Conservation (phyloP, 768 basidiomycete genomes). For the Cystofilobasidium capitatum region DNA sequence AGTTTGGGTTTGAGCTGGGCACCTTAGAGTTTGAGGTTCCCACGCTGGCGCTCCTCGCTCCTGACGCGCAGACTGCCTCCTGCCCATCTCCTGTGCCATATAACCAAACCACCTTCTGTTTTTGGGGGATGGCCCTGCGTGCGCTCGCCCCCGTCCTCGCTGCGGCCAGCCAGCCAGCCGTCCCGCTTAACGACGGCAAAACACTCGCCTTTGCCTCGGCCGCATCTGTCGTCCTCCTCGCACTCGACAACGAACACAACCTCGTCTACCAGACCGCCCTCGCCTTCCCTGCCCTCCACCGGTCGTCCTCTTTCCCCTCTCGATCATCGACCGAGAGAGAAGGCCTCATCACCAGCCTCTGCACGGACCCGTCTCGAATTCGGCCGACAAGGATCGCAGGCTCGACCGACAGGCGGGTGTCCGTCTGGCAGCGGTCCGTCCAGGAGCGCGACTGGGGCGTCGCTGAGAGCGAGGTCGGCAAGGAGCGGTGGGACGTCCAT, state of each 20-base stretch:
- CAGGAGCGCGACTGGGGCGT: neutral
- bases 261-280: neutral
- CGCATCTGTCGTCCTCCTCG: neutral
- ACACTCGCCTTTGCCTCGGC: neutral
- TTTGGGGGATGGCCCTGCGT: neutral
- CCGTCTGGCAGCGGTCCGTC: neutral
- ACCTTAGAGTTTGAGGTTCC: too few species aligned
- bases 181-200: neutral
- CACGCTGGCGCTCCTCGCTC: too few species aligned
- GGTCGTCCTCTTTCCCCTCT: neutral
- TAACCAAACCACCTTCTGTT: too few species aligned
- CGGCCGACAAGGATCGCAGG: neutral
- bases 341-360: neutral
- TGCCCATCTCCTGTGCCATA: neutral
- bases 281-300: neutral
- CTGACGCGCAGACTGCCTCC: too few species aligned
- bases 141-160: neutral
- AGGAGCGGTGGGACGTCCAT: neutral
- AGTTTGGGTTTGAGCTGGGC: too few species aligned
- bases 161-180: neutral
- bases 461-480: too few species aligned
- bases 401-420: neutral
- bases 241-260: neutral
- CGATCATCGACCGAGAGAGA: neutral
- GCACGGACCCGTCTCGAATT: neutral